Evolutionary conservation across 164 flowering plant genomes (phyloP), one percentile per base, ranked within the genome.

Genomic region (Akebia trifoliata): DNA sequence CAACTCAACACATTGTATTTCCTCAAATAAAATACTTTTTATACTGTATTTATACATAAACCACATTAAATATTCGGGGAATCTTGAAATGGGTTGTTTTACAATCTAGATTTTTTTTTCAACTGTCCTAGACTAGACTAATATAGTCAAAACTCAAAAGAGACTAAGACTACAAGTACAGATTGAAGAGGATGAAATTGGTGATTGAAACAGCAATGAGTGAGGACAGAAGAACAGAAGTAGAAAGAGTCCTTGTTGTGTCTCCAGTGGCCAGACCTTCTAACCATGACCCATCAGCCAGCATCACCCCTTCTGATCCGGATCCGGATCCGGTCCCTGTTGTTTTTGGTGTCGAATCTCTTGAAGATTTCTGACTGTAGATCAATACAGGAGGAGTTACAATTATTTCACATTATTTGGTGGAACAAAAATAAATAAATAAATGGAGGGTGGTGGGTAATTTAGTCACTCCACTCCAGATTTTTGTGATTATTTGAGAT

Each of bases 191-290:
- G 38, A 69, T 15, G 17, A 80, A 40, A 31, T 30, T 51, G 12
- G 72, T 18, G 34, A 60, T 9, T n/a, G 73, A 37, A 24, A 38
- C 59, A 34, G 66, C 62, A 37, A 58, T 8, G 2, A 69, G 9
- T 30, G 68, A 49, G 40, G 36, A 60, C 11, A 44, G 63, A 12
- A 64, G 39, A 21, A 48, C 20, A 56, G 51, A 29, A 14, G 59
- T 29, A 15, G 71, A 61, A 34, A 51, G 42, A 32, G 66, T 55
- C 45, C 71, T 67, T 17, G 74, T 50, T 29, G 95, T 74, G 35
- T 62, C 85, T 30, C 95, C 95, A 78, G 82, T 83, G 22, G 95
- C 95, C 55, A 87, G 65, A 30, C 85, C 89, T 53, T 85, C 89
- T 67, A 87, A 59, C 81, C 81, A 85, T 36, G 95, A 85, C 43